A percentile compares a stretch with the other conserved stretches of the same genome.
phyloP scores from a whole-genome alignment of 202 grass and related monocot genomes.

The Cymbopogon flexuosus region DNA sequence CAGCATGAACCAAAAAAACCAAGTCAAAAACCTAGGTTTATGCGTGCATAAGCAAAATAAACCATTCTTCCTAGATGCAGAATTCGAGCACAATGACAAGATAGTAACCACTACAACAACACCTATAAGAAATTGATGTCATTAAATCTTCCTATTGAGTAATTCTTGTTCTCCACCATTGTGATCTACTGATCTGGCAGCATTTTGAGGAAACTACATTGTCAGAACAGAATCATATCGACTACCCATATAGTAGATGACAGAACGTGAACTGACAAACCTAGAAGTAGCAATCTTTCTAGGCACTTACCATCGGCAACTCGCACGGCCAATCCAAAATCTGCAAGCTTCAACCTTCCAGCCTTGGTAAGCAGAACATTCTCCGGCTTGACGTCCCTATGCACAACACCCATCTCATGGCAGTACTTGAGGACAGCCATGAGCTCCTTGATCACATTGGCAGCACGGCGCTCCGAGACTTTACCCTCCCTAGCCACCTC shows the following conservation, averaged over 20 bases:
- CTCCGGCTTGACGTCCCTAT: conserved; percentile 71
- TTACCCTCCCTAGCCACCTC: conserved; percentile 40
- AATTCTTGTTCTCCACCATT: background rate
- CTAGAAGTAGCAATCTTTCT: background rate
- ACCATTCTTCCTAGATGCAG: background rate
- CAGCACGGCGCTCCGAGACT: conserved; percentile 42
- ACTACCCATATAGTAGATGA: too few relatives aligned
- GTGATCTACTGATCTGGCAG: background rate
- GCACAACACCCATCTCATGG: conserved; percentile 70
- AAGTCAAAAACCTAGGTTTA: background rate
- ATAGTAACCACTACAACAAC: background rate
- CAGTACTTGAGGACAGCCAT: conserved; percentile 58
- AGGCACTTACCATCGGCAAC: conserved; percentile 14
- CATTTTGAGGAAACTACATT: background rate
- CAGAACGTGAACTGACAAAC: too few relatives aligned
- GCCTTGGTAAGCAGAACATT: conserved; percentile 57
- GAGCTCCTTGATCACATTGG: conserved; percentile 42
- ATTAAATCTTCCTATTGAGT: background rate
- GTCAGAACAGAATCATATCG: background rate
- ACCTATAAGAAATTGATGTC: background rate
- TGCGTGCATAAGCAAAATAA: background rate
- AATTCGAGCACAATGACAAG: background rate
- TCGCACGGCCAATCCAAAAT: conserved; percentile 25
- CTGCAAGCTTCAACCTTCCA: conserved; percentile 30
- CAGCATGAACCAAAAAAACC: background rate